Evolutionary conservation across 441 rosid genomes (phyloP).

Genomic region (Pelargonium citronellum): DNA sequence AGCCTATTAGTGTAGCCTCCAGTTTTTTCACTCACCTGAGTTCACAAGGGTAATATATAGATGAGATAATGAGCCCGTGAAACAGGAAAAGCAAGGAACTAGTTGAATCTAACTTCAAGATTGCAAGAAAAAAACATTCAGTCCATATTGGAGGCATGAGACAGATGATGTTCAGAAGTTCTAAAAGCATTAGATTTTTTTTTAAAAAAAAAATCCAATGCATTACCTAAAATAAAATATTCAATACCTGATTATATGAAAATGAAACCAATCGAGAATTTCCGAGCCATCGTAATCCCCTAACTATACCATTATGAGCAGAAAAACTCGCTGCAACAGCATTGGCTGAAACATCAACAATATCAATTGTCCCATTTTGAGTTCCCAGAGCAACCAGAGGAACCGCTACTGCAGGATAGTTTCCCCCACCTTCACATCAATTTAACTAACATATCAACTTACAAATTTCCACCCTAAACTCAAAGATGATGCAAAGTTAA

Average conservation of each 20-base stretch:
- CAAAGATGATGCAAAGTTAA: conserved; percentile 1
- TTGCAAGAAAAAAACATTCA: neutral
- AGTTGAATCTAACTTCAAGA: neutral
- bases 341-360: conserved; percentile 88
- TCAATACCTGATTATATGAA: conserved; percentile 79
- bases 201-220: neutral
- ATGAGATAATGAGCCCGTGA: neutral
- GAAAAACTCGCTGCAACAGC: conserved; percentile 84
- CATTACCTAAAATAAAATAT: conserved; percentile 15
- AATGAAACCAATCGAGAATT: conserved; percentile 93
- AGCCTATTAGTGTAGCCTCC: conserved; percentile 90
- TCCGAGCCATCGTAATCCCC: conserved; percentile 97
- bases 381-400: conserved; percentile 99
- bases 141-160: neutral
- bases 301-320: conserved; percentile 68
- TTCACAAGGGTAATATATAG: conserved; percentile 20
- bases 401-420: conserved; percentile 85
- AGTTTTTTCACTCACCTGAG: conserved; percentile 80
- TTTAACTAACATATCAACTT: conserved; percentile 27
- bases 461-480: neutral
- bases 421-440: conserved; percentile 77
- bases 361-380: conserved; percentile 77
- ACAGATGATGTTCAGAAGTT: too few species aligned
- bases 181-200: too few species aligned
- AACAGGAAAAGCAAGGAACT: conserved; percentile 8